phyloP scores from a whole-genome alignment of 2,329 filamentous ascomycete genomes.

The Mariannaea sp. region DNA sequence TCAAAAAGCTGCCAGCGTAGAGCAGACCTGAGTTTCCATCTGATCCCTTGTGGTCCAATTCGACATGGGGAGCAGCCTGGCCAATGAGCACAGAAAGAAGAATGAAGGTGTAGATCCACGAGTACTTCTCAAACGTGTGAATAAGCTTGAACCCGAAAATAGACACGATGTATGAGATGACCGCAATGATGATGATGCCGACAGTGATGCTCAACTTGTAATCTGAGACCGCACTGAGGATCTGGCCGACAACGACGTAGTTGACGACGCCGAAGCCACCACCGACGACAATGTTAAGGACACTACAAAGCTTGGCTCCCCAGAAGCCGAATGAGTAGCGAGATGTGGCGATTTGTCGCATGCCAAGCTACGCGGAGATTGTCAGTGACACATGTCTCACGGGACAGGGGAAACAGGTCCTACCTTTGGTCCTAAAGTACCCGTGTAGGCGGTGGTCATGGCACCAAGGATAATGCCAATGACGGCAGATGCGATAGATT shows the following conservation, averaged over 20 bases:
- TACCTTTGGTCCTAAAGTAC: constrained; percentile 15
- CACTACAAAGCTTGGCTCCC: constrained; percentile 30
- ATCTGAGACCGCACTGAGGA: constrained; percentile 29
- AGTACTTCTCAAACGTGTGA: constrained; percentile 30
- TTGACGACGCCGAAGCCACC: constrained; percentile 29
- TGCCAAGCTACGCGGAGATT: constrained; percentile 4
- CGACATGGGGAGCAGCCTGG: constrained; percentile 23
- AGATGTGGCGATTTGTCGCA: constrained; percentile 24
- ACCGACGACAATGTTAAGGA: constrained; percentile 30
- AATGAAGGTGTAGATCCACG: constrained; percentile 28
- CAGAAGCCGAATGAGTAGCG: constrained; percentile 28
- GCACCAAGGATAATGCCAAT: constrained; percentile 7
- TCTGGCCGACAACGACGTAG: constrained; percentile 28
- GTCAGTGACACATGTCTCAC: background rate
- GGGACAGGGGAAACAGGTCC: background rate
- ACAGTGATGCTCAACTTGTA: constrained; percentile 28
- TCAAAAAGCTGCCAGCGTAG: constrained; percentile 22
- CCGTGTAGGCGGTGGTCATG: constrained; percentile 8
- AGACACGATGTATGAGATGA: constrained; percentile 29
- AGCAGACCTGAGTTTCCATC: constrained; percentile 4
- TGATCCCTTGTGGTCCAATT: constrained; percentile 5
- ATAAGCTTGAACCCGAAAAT: constrained; percentile 31
- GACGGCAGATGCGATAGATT: background rate
- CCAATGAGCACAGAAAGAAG: constrained; percentile 27
- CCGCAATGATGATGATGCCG: constrained; percentile 28